Conservation (phyloP, 2,329 filamentous ascomycete species). For the Xylaria sp. region DNA sequence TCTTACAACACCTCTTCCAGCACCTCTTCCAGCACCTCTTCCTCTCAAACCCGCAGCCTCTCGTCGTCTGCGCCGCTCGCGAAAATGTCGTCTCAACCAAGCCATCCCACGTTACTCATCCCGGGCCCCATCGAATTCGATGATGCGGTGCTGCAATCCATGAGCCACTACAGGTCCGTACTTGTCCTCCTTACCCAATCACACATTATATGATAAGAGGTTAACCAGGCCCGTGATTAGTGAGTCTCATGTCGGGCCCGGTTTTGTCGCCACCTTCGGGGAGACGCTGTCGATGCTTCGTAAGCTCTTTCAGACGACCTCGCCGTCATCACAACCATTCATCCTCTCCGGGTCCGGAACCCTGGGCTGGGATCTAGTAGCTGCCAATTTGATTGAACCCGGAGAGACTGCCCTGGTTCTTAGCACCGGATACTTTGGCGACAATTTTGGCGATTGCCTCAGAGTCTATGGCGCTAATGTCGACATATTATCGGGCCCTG, state of each 20-base stretch:
- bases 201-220: constrained; percentile 10
- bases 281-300: constrained; percentile 89
- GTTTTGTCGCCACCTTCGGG: constrained; percentile 90
- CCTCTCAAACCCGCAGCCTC: constrained; percentile 47
- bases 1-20: constrained; percentile 29
- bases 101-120: constrained; percentile 84
- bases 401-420: constrained; percentile 93
- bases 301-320: constrained; percentile 91
- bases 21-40: constrained; percentile 35
- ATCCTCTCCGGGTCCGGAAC: constrained; percentile 95
- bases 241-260: constrained; percentile 91
- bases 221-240: constrained; percentile 58
- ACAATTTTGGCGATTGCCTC: constrained; percentile 93
- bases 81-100: constrained; percentile 71
- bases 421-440: constrained; percentile 96
- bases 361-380: constrained; percentile 94
- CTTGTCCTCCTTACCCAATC: constrained; percentile 33
- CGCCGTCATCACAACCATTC: constrained; percentile 86
- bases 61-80: constrained; percentile 42
- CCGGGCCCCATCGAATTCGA: constrained; percentile 98
- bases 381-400: constrained; percentile 90
- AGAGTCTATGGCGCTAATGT: constrained; percentile 89
- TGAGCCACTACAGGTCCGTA: constrained; percentile 88
- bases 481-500: constrained; percentile 88
- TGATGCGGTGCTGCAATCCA: constrained; percentile 93